These are phyloP conservation scores for Scutellaria galericulata DNA, from an alignment of 257 asterid genomes.

Conservation along the genomic window DNA sequence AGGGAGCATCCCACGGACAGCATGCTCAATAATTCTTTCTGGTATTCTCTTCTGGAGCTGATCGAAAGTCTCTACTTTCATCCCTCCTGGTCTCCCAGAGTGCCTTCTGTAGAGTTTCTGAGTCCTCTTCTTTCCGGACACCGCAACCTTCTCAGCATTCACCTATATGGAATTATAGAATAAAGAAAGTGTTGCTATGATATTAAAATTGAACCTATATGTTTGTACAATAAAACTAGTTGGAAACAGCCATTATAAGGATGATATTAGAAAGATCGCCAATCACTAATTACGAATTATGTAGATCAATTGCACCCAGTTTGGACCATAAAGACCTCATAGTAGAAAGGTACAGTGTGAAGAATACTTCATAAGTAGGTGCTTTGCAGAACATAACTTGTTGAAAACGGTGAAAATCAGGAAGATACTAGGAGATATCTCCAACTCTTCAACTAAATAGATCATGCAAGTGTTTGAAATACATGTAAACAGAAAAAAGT, in stretches of 20 bases:
- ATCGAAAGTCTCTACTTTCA: slow-evolving; percentile 90
- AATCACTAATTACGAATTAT: no score
- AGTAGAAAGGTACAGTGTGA: no score
- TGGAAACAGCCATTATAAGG: slow-evolving; percentile 6
- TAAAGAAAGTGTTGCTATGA: background rate
- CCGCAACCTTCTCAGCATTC: slow-evolving; percentile 91
- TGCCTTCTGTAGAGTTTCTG: slow-evolving; percentile 90
- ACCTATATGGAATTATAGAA: slow-evolving; percentile 50
- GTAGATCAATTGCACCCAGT: no score
- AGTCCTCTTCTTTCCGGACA: slow-evolving; percentile 85
- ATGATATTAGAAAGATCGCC: background rate
- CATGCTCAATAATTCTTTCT: slow-evolving; percentile 95
- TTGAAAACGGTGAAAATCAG: no score
- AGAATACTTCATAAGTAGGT: no score
- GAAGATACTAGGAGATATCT: no score
- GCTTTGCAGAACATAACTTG: no score
- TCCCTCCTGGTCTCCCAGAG: slow-evolving; percentile 97
- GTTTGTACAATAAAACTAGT: background rate
- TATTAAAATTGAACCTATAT: background rate
- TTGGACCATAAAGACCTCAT: no score
- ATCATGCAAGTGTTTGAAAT: no score
- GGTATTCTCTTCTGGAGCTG: slow-evolving; percentile 94
- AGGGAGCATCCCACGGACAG: slow-evolving; percentile 99
- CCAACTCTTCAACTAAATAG: no score
- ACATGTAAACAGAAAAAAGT: slow-evolving; percentile 22